Evolutionary conservation across 1,284 basidiomycete genomes (phyloP).

Genomic region (Malassezia psittaci): DNA sequence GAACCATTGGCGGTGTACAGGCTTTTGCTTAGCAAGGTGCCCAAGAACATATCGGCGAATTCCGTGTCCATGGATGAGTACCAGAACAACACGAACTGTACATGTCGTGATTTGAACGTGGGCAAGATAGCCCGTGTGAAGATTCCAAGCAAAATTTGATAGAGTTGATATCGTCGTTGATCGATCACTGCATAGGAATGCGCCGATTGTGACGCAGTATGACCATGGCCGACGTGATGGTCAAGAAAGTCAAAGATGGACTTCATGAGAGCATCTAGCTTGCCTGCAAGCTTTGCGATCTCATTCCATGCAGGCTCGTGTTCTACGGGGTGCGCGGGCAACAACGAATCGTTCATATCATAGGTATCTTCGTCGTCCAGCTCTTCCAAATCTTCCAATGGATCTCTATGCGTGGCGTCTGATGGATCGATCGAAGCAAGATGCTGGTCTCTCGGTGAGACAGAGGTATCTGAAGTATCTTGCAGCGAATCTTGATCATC

Average conservation of each 20-base stretch:
- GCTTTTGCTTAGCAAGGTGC: constrained; percentile 77
- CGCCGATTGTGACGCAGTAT: not conserved
- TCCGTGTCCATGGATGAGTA: constrained; percentile 77
- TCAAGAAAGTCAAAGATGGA: constrained; percentile 74
- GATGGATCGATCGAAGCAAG: constrained; percentile 42
- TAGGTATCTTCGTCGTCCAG: constrained; percentile 54
- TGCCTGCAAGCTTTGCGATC: constrained; percentile 74
- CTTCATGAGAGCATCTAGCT: constrained; percentile 77
- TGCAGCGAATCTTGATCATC: constrained; percentile 44
- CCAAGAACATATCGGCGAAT: constrained; percentile 85
- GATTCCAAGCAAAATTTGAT: constrained; percentile 76
- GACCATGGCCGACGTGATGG: constrained; percentile 30
- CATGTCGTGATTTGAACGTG: constrained; percentile 92
- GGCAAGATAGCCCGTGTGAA: constrained; percentile 86
- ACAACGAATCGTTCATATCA: constrained; percentile 53
- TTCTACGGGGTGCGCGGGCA: constrained; percentile 29
- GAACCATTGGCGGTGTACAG: constrained; percentile 55
- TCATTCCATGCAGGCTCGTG: constrained; percentile 23
- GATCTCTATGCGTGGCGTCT: constrained; percentile 19
- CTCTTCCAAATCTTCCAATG: constrained; percentile 48
- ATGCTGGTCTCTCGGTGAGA: constrained; percentile 16
- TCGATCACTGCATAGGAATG: not conserved
- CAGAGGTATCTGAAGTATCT: constrained; percentile 6
- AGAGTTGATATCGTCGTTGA: constrained; percentile 49
- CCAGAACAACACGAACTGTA: constrained; percentile 94